These are phyloP conservation scores for Sabuloglossum arenarium DNA, from an alignment of 495 filamentous ascomycete genomes.

Conservation along the genomic window DNA sequence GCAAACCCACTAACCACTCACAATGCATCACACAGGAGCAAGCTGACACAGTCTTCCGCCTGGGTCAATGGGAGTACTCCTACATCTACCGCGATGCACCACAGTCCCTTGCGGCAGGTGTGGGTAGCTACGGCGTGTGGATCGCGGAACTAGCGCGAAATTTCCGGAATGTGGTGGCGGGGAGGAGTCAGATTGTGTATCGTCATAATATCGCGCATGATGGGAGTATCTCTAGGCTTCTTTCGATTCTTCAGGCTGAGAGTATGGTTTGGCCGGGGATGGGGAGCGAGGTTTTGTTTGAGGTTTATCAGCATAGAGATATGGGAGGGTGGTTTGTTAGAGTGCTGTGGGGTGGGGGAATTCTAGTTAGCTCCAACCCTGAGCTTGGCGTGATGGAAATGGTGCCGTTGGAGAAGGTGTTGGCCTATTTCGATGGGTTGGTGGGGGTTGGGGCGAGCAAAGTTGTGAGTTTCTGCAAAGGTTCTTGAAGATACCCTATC, in stretches of 20 bases:
- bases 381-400: slow-evolving; percentile 37
- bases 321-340: slow-evolving; percentile 23
- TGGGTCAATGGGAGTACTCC: slow-evolving; percentile 50
- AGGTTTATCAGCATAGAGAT: slow-evolving; percentile 26
- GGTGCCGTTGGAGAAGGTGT: slow-evolving; percentile 32
- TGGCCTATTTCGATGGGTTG: slow-evolving; percentile 43
- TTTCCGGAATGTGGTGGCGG: slow-evolving; percentile 25
- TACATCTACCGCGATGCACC: slow-evolving; percentile 41
- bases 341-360: slow-evolving; percentile 40
- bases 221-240: slow-evolving; percentile 36
- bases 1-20: slow-evolving; percentile 24
- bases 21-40: slow-evolving; percentile 33
- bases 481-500: too few species aligned
- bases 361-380: slow-evolving; percentile 36
- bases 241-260: slow-evolving; percentile 42
- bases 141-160: slow-evolving; percentile 40
- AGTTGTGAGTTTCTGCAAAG: slow-evolving; percentile 11
- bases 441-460: slow-evolving; percentile 29
- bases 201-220: slow-evolving; percentile 52
- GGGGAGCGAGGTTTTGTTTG: slow-evolving; percentile 48
- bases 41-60: slow-evolving; percentile 40
- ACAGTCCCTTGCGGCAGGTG: slow-evolving; percentile 30
- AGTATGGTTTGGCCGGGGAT: slow-evolving; percentile 58
- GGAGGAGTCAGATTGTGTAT: slow-evolving; percentile 24
- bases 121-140: slow-evolving; percentile 36